These are phyloP conservation scores for Eucalyptus lansdowneana DNA, from an alignment of 345 rosid species.

Conservation along the genomic window DNA sequence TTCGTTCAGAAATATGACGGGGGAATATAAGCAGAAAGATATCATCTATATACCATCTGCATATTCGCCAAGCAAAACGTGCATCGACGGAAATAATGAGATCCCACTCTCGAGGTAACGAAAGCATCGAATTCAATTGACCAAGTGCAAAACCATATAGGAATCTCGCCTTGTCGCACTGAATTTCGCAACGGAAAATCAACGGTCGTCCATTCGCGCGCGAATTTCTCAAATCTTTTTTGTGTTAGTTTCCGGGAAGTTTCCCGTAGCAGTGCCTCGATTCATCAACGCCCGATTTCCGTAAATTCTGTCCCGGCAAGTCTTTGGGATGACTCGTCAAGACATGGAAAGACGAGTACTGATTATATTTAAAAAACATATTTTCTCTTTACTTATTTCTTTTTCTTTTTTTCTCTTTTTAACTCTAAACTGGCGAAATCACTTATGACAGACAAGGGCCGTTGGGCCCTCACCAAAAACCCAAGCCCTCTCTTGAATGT, in stretches of 20 bases:
- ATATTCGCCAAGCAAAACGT: no score
- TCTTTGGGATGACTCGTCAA: background rate
- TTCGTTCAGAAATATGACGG: no score
- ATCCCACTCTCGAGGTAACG: no score
- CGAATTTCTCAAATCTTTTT: background rate
- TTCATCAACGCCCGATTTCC: background rate
- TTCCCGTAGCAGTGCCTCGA: background rate
- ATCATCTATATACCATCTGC: no score
- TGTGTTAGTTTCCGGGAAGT: background rate
- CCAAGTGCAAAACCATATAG: background rate
- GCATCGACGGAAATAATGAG: no score
- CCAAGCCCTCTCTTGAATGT: background rate
- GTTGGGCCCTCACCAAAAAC: no score
- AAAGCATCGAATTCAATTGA: no score
- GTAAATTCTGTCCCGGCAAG: no score
- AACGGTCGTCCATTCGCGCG: background rate
- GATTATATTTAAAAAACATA: no score
- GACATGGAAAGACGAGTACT: background rate
- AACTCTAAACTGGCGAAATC: rapidly evolving
- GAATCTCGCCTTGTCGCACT: background rate
- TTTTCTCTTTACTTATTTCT: no score
- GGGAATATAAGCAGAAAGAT: no score
- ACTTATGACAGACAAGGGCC: rapidly evolving
- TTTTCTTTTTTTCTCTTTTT: rapidly evolving
- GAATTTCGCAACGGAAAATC: no score